A percentile compares a stretch with the other conserved stretches of the same genome.
phyloP scores from a whole-genome alignment of 257 asterid species.

The Ilex aquifolium region DNA sequence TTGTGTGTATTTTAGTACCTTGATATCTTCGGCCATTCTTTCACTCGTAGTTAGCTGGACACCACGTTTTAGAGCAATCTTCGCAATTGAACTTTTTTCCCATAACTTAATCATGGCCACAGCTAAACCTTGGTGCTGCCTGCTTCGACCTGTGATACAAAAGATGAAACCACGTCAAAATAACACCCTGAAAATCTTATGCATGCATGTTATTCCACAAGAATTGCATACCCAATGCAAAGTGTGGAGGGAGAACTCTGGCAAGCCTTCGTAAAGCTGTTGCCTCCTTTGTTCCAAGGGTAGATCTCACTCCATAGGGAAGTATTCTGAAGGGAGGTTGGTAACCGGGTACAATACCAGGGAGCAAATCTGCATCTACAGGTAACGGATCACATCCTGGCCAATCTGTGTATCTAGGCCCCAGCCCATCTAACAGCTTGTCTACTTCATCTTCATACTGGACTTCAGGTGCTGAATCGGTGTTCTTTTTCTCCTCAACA shows the following conservation, averaged over 20 bases:
- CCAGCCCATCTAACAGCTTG: constrained; percentile 59
- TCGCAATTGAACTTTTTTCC: constrained; percentile 87
- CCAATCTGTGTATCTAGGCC: constrained; percentile 92
- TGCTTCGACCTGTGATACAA: constrained; percentile 74
- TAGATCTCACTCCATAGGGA: constrained; percentile 85
- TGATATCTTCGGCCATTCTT: constrained; percentile 98
- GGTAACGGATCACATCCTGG: constrained; percentile 90
- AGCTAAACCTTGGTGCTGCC: constrained; percentile 97
- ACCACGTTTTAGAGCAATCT: constrained; percentile 88
- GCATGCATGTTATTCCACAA: constrained; percentile 7
- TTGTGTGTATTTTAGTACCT: constrained; percentile 43
- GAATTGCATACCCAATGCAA: constrained; percentile 66
- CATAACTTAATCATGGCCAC: constrained; percentile 86
- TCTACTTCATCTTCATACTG: constrained; percentile 79
- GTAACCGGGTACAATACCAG: constrained; percentile 60
- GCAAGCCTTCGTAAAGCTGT: constrained; percentile 88
- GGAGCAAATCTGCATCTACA: constrained; percentile 93
- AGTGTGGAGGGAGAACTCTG: constrained; percentile 85
- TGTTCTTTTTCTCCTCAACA: constrained; percentile 18
- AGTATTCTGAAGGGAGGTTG: constrained; percentile 82
- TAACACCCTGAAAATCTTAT: background rate
- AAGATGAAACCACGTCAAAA: constrained; percentile 1
- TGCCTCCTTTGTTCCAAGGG: constrained; percentile 62
- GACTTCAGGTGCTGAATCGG: constrained; percentile 41
- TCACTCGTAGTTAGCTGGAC: constrained; percentile 97